Evolutionary conservation across 202 grass and related monocot species (phyloP), one percentile per base, ranked within the genome.

Genomic region (Hordeum pubiflorum): DNA sequence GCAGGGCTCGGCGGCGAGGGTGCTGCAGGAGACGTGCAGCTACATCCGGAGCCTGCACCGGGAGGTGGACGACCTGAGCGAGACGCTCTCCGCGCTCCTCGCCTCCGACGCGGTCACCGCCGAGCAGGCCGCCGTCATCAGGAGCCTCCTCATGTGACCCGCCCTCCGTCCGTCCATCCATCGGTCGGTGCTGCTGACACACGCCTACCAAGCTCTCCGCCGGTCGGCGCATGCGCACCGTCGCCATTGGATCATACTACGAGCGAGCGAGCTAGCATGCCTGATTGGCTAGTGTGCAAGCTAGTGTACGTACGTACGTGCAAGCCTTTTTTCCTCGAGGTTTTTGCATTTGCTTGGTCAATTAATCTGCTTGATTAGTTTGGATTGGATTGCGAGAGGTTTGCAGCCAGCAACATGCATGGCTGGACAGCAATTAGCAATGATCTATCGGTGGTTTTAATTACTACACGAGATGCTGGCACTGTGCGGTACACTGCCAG

Each of bases 21-120:
- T 97, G 69, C 41, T 97, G 76, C 91, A 93, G 82, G 94, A 97
- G 61, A 93, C 91, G 54, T 97, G 94, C 80, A 97, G 82, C 84
- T 93, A 97, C 81, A 93, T 97, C 71, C 91, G 87, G 70, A 93
- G 81, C 75, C 91, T 97, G 75, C 93, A 97, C 59, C 85, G 87
- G 81, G 93, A 97, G 72, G 86, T 87, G 64, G 91, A 93, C 69
- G 81, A 91, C 52, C 88, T 97, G 43, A 97, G 94, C 81, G 91
- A 91, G 79, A 93, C 86, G 77, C 91, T 97, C 34, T 76, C 94
- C 48, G 75, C 91, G 74, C 79, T 97, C 67, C 87, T 97, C 48
- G 85, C 68, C 58, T 82, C 80, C 52, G 83, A 86, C 31, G 72
- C 89, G 38, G 74, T 89, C 72, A 82, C 82, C 29, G 88, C 87